Evolutionary conservation across 2,329 filamentous ascomycete species (phyloP), one percentile per base, ranked within the genome.

Genomic region (Didymella arachidicola): DNA sequence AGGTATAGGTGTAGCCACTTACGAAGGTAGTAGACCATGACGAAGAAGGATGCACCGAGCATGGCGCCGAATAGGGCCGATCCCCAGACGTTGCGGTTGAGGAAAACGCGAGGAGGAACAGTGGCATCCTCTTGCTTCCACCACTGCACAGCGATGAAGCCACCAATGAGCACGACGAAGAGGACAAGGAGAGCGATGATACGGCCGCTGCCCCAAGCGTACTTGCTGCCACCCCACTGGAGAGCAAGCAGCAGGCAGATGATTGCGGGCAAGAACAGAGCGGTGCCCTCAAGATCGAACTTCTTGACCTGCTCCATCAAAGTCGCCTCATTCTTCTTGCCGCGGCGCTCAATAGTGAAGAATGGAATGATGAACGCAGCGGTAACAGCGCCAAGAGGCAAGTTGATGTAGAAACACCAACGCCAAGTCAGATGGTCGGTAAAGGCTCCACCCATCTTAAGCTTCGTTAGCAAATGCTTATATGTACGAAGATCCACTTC

Each of bases 151-250:
- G 61, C 72, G 34, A 79, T 57, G 72, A 83, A 83, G 25, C 70
- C 70, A 47, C 73, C 59, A 42, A 75, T 67, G 5, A 82, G 71
- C n/a, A 82, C 42, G n/a, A 57, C 78, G 55, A 79, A 80, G 32
- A 81, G 54, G 60, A 82, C 78, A 25, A 83, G 71, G 1, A 81
- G 76, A 1, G 74, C 79, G 52, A 83, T 81, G 70, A 83, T 79
- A 39, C 77, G 74, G 25, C 72, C 79, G 60, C 72, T 76, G 11
- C 67, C 68, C 81, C 81, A 83, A 1, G 64, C 66, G 61, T 82
- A 83, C 65, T 77, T 80, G 66, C 75, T 77, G 30, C 81, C 81
- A 52, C 79, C 82, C 81, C 81, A 83, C 54, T 83, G 80, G 6
- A 84, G 75, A 39, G 82, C 82, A 32, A 83, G 76, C 10, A 83